phyloP scores from a whole-genome alignment of 1,284 basidiomycete genomes.

The Puccinia brachypodii region DNA sequence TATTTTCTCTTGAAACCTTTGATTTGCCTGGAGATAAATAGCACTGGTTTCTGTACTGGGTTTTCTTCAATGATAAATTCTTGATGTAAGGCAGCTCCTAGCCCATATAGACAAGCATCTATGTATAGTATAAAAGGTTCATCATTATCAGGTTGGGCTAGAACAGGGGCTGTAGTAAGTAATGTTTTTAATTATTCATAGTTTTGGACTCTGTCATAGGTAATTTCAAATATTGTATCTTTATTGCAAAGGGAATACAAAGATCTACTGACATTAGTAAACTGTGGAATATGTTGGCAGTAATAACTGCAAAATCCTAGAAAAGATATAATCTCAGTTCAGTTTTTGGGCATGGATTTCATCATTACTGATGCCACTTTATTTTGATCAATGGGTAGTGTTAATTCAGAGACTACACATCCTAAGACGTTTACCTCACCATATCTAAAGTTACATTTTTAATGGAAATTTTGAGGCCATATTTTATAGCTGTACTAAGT shows the following conservation, averaged over 20 bases:
- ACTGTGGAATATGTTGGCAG: too few relatives aligned
- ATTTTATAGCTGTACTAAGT: background rate
- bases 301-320: too few relatives aligned
- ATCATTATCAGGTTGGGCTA: background rate
- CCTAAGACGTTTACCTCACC: constrained; percentile 55
- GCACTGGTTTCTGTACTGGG: background rate
- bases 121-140: constrained; percentile 4
- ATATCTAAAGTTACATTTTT: constrained; percentile 28
- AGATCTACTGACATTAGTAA: too few relatives aligned
- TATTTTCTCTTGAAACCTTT: too few relatives aligned
- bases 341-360: constrained; percentile 58
- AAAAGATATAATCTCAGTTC: too few relatives aligned
- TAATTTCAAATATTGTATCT: background rate
- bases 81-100: constrained; percentile 15
- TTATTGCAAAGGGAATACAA: background rate
- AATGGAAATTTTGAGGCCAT: background rate
- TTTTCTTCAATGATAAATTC: background rate
- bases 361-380: constrained; percentile 59
- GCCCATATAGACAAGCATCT: background rate
- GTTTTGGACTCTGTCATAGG: background rate
- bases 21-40: too few relatives aligned
- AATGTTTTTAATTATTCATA: background rate
- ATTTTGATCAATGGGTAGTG: constrained; percentile 59
- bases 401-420: constrained; percentile 56
- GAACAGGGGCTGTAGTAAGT: background rate